phyloP scores from a whole-genome alignment of 495 filamentous ascomycete species.

The Cladorrhinum samala region DNA sequence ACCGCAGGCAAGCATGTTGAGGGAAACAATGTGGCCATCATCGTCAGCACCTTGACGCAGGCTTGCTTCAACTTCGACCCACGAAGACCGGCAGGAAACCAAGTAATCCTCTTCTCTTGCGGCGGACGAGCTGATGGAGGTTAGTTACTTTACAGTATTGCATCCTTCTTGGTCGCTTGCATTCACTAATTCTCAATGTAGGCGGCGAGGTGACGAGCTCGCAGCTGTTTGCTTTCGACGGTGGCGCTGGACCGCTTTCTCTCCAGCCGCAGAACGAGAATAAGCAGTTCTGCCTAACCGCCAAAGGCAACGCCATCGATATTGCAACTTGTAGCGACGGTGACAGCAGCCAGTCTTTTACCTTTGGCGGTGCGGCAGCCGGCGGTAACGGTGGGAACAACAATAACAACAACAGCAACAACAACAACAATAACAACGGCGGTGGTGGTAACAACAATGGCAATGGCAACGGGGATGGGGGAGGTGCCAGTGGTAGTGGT shows the following conservation, averaged over 20 bases:
- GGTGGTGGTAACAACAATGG: conserved; percentile 1
- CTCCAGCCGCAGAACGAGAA: conserved; percentile 38
- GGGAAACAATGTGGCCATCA: conserved; percentile 35
- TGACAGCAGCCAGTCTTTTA: conserved; percentile 41
- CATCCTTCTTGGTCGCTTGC: background rate
- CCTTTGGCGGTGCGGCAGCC: conserved; percentile 31
- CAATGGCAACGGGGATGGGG: background rate
- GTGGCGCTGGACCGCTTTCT: conserved; percentile 34
- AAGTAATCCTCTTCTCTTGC: conserved; percentile 49
- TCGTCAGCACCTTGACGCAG: conserved; percentile 51
- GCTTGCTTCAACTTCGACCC: conserved; percentile 52
- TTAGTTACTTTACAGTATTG: conserved; percentile 11
- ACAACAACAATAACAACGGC: conserved; percentile 3
- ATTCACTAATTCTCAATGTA: background rate
- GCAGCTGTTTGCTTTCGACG: conserved; percentile 43
- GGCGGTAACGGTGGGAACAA: conserved; percentile 5
- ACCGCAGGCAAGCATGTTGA: conserved; percentile 46
- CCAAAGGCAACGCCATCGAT: conserved; percentile 40
- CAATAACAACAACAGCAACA: background rate
- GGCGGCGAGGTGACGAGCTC: conserved; percentile 45
- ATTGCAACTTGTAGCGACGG: conserved; percentile 36
- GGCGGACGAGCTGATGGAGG: conserved; percentile 51
- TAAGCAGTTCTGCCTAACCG: conserved; percentile 39
- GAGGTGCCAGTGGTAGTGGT: background rate
- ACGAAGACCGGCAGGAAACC: conserved; percentile 39